Evolutionary conservation across 2,329 filamentous ascomycete genomes (phyloP), one percentile per base, ranked within the genome.

Genomic region (Talaromyces atroroseus): DNA sequence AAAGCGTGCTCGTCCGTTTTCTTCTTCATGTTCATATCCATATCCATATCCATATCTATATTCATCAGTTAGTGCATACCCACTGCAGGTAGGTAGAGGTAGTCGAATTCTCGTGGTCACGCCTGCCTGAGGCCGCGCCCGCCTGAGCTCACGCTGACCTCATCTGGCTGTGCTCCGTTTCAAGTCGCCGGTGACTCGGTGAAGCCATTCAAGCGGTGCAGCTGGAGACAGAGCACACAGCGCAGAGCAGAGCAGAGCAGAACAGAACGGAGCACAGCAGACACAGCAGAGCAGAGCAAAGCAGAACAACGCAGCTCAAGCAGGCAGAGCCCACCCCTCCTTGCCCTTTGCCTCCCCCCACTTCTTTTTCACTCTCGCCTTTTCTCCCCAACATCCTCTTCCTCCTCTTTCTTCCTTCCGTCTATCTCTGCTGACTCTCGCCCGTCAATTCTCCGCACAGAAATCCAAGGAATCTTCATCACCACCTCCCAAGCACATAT

Each of bases 81-180:
- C n/a, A n/a, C n/a, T n/a, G n/a, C n/a, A n/a, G n/a, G n/a, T n/a
- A n/a, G n/a, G n/a, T n/a, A n/a, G n/a, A n/a, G n/a, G n/a, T n/a
- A n/a, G n/a, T n/a, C n/a, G n/a, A n/a, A n/a, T n/a, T n/a, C n/a
- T n/a, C n/a, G n/a, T n/a, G n/a, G n/a, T n/a, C n/a, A n/a, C n/a
- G n/a, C 2, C 11, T 53, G 51, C 51, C 51, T 45, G 36, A n/a
- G 14, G 26, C 45, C 36, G 49, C 34, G 26, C 44, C 8, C 5
- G 51, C 50, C 46, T 70, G 63, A 66, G 64, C 67, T 71, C 69
- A 72, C 67, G 49, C 64, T 71, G 68, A 72, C 68, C 64, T 70
- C 64, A 67, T 62, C 58, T 58, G 16, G 14, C 36, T 29, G n/a
- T 49, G 34, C 42, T n/a, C 24, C 45, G 23, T 29, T 59, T 56